Percentiles rank a stretch among this genome's conserved stretches.
These are phyloP conservation scores for Ogataea methylovora DNA, from an alignment of 805 yeast genomes.

Conservation along the genomic window DNA sequence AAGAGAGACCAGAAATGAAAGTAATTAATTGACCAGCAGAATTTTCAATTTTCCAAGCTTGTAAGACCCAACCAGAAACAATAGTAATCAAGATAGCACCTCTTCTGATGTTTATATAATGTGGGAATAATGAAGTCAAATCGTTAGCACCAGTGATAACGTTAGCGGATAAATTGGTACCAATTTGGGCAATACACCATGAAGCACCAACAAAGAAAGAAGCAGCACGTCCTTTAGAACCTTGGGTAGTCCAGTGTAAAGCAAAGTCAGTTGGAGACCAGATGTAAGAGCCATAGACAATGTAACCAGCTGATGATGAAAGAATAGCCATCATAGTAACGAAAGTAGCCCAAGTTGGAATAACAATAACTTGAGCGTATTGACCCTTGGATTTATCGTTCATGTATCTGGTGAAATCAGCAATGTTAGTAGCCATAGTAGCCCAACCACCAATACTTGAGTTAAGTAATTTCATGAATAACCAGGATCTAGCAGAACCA, in stretches of 20 bases:
- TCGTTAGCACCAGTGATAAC: slow-evolving; percentile 57
- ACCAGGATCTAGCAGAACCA: slow-evolving; percentile 21
- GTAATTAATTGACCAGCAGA: slow-evolving; percentile 27
- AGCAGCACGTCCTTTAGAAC: slow-evolving; percentile 13
- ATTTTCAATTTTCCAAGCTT: slow-evolving; percentile 33
- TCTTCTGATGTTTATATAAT: slow-evolving; percentile 50
- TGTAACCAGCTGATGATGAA: slow-evolving; percentile 28
- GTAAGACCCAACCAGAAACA: slow-evolving; percentile 29
- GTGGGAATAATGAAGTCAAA: slow-evolving; percentile 48
- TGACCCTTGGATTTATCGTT: slow-evolving; percentile 23
- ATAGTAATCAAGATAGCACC: slow-evolving; percentile 33
- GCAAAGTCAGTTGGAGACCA: slow-evolving; percentile 38
- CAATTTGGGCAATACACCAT: slow-evolving; percentile 26
- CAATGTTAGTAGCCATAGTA: slow-evolving; percentile 29
- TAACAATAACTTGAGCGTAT: slow-evolving; percentile 21
- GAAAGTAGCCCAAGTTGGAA: slow-evolving; percentile 17
- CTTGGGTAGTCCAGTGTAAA: slow-evolving; percentile 23
- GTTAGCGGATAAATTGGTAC: slow-evolving; percentile 45
- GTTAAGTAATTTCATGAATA: slow-evolving; percentile 18
- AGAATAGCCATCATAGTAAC: slow-evolving; percentile 26
- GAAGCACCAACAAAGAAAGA: slow-evolving; percentile 13
- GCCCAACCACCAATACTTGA: slow-evolving; percentile 26
- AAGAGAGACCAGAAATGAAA: slow-evolving; percentile 30
- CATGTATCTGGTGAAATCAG: slow-evolving; percentile 32
- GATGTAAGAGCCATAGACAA: slow-evolving; percentile 31